These are phyloP conservation scores for Trametes cubensis DNA, from an alignment of 768 basidiomycete genomes.

Conservation along the genomic window DNA sequence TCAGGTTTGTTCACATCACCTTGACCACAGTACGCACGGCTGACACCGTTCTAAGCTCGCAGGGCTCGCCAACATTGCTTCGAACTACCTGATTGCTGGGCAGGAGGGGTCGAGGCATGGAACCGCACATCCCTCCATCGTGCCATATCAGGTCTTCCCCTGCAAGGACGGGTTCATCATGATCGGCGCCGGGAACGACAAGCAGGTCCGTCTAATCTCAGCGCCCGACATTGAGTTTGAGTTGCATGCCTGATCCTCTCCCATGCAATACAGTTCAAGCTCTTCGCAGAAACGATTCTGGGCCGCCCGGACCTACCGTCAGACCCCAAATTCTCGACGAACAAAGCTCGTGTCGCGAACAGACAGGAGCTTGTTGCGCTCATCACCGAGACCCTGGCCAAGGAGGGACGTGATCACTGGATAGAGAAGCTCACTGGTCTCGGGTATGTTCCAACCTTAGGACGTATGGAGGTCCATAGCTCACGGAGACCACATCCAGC, in stretches of 20 bases:
- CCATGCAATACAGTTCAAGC: conserved; percentile 57
- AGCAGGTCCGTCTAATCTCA: conserved; percentile 54
- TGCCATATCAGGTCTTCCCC: conserved; percentile 89
- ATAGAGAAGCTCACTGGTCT: conserved; percentile 71
- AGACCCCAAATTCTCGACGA: conserved; percentile 71
- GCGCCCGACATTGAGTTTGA: too few species aligned
- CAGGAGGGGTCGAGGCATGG: conserved; percentile 84
- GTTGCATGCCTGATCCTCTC: not conserved
- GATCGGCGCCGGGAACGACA: conserved; percentile 92
- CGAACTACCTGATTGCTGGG: conserved; percentile 88
- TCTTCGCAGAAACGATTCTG: conserved; percentile 66
- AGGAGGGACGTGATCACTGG: conserved; percentile 72
- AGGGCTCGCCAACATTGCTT: conserved; percentile 89
- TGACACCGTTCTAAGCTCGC: conserved; percentile 61
- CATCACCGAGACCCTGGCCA: conserved; percentile 63
- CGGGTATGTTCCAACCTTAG: conserved; percentile 57
- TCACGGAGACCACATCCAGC: conserved; percentile 39
- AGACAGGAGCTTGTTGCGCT: conserved; percentile 67
- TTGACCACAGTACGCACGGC: too few species aligned
- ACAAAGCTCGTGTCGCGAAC: conserved; percentile 75
- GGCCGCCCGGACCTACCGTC: conserved; percentile 57
- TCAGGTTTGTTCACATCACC: conserved; percentile 54
- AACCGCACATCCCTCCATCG: conserved; percentile 93
- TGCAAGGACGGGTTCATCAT: conserved; percentile 88
- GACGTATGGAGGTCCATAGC: not conserved